phyloP scores from a whole-genome alignment of 1,284 basidiomycete genomes.

The Puccinia hordei region DNA sequence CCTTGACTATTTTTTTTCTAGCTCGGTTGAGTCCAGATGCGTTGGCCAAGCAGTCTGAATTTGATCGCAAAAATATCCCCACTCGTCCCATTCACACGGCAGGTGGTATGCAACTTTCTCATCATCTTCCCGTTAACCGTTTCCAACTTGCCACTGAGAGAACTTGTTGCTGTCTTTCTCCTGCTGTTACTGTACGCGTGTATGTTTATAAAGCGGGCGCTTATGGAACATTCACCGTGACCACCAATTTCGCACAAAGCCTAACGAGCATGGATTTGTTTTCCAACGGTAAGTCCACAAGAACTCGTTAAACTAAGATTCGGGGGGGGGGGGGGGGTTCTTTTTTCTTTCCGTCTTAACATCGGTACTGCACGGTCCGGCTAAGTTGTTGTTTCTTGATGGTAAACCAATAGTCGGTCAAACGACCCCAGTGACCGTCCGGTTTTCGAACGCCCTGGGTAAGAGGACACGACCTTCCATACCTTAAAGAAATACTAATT shows the following conservation, averaged over 20 bases:
- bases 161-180: neutral
- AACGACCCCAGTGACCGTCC: slow-evolving; percentile 18
- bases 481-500: neutral
- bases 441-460: slow-evolving; percentile 45
- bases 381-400: neutral
- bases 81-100: slow-evolving; percentile 27
- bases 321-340: too few relatives aligned
- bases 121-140: neutral
- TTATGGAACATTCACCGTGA: slow-evolving; percentile 43
- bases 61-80: slow-evolving; percentile 33
- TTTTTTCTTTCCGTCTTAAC: neutral
- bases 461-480: neutral
- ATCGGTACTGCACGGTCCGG: neutral
- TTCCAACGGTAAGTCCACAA: neutral
- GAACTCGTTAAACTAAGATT: neutral
- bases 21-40: slow-evolving; percentile 7
- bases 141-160: neutral
- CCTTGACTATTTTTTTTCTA: neutral
- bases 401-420: neutral
- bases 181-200: neutral
- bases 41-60: slow-evolving; percentile 18
- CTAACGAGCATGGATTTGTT: slow-evolving; percentile 42
- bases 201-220: slow-evolving; percentile 13
- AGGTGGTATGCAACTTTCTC: slow-evolving; percentile 1
- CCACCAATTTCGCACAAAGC: slow-evolving; percentile 42